These are phyloP conservation scores for Diutina mesorugosa DNA, from an alignment of 1,139 yeast species.

Conservation along the genomic window DNA sequence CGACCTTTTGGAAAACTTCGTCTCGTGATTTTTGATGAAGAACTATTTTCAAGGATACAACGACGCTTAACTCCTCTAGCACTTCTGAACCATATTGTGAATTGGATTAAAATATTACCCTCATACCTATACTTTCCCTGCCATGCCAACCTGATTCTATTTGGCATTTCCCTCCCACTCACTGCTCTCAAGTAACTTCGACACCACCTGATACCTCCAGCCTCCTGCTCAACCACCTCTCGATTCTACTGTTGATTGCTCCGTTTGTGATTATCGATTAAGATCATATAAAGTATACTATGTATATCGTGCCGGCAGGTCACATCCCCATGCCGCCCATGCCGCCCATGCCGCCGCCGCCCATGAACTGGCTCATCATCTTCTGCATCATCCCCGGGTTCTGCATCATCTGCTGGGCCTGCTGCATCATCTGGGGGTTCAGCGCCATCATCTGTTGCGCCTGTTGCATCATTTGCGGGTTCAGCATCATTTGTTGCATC, in stretches of 20 bases:
- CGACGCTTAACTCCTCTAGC: no score
- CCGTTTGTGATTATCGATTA: background rate
- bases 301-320: background rate
- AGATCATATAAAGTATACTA: background rate
- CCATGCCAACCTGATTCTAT: no score
- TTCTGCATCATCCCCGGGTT: conserved; percentile 56
- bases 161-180: no score
- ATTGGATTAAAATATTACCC: no score
- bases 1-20: no score
- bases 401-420: conserved; percentile 38
- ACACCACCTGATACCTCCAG: no score
- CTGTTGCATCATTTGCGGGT: conserved; percentile 20
- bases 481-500: conserved; percentile 39
- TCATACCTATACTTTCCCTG: no score
- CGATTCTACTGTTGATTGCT: no score
- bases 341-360: conserved; percentile 28
- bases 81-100: no score
- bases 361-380: conserved; percentile 56
- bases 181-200: no score
- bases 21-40: no score
- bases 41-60: no score
- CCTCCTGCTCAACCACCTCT: background rate
- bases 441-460: conserved; percentile 44
- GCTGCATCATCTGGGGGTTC: conserved; percentile 64
- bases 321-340: conserved; percentile 6